These are phyloP conservation scores for Penicillium antarcticum DNA, from an alignment of 495 filamentous ascomycete genomes.

Conservation along the genomic window DNA sequence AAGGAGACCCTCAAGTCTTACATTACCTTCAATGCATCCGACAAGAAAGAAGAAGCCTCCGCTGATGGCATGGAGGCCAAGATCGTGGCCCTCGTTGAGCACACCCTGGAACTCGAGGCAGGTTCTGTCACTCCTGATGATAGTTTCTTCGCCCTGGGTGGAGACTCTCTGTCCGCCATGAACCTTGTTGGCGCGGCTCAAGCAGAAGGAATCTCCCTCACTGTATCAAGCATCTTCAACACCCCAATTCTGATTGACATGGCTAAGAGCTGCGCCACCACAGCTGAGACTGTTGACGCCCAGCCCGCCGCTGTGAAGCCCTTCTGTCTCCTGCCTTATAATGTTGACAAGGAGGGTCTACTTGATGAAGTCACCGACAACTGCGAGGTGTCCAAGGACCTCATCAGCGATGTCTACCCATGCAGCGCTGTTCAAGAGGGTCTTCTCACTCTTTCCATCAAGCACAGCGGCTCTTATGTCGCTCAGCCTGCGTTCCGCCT, in stretches of 20 bases:
- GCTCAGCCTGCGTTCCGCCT: conserved; percentile 48
- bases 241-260: conserved; percentile 45
- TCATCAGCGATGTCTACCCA: conserved; percentile 58
- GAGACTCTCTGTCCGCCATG: conserved; percentile 57
- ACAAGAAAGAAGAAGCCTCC: conserved; percentile 17
- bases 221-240: conserved; percentile 48
- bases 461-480: conserved; percentile 50
- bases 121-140: conserved; percentile 42
- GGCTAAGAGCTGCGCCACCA: conserved; percentile 31
- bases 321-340: conserved; percentile 43
- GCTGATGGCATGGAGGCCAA: conserved; percentile 29
- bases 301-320: conserved; percentile 24
- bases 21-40: conserved; percentile 30
- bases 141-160: conserved; percentile 53
- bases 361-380: conserved; percentile 43
- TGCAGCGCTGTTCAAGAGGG: conserved; percentile 72
- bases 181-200: conserved; percentile 48
- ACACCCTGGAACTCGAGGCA: conserved; percentile 31
- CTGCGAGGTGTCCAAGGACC: conserved; percentile 37
- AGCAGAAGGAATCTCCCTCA: conserved; percentile 42
- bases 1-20: conserved; percentile 41
- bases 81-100: conserved; percentile 37
- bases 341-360: conserved; percentile 21
- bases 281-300: not conserved
- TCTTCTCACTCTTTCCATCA: conserved; percentile 58